phyloP scores from a whole-genome alignment of 2,329 filamentous ascomycete genomes.

The Exophiala sp. region DNA sequence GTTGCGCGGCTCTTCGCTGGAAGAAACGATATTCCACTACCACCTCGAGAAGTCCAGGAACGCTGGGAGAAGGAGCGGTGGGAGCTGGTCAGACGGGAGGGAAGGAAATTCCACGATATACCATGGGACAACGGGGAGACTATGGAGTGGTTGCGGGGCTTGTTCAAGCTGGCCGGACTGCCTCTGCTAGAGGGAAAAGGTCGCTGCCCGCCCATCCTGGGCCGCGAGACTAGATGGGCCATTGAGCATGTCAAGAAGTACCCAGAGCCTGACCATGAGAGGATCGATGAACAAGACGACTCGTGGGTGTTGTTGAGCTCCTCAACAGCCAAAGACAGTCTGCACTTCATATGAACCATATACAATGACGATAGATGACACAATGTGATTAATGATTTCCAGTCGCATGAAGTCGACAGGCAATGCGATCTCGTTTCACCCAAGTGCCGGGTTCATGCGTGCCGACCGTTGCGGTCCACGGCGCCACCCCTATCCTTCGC shows the following conservation, averaged over 20 bases:
- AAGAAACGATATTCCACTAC: slow-evolving; percentile 42
- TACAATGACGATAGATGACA: too few species aligned
- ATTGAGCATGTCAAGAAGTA: slow-evolving; percentile 25
- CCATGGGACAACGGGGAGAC: slow-evolving; percentile 27
- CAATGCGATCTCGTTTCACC: too few species aligned
- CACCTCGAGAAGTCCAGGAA: slow-evolving; percentile 45
- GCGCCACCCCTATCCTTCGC: too few species aligned
- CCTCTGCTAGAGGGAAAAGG: slow-evolving; percentile 25
- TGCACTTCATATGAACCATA: too few species aligned
- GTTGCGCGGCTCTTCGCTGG: slow-evolving; percentile 55
- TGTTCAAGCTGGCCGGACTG: slow-evolving; percentile 24
- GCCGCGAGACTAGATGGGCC: slow-evolving; percentile 28
- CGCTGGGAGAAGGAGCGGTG: slow-evolving; percentile 52
- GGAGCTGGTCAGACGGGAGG: slow-evolving; percentile 17
- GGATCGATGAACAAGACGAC: too few species aligned
- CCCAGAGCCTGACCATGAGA: slow-evolving; percentile 11
- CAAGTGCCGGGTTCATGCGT: too few species aligned
- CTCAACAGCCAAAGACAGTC: too few species aligned
- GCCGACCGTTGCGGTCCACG: too few species aligned
- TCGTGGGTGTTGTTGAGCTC: too few species aligned
- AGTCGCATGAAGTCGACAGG: too few species aligned
- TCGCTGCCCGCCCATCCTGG: slow-evolving; percentile 23
- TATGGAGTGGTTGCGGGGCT: slow-evolving; percentile 19
- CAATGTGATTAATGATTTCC: too few species aligned
- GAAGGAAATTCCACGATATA: slow-evolving; percentile 25